Evolutionary conservation across 2,329 filamentous ascomycete species (phyloP).

Genomic region (Aquanectria penicillioides): DNA sequence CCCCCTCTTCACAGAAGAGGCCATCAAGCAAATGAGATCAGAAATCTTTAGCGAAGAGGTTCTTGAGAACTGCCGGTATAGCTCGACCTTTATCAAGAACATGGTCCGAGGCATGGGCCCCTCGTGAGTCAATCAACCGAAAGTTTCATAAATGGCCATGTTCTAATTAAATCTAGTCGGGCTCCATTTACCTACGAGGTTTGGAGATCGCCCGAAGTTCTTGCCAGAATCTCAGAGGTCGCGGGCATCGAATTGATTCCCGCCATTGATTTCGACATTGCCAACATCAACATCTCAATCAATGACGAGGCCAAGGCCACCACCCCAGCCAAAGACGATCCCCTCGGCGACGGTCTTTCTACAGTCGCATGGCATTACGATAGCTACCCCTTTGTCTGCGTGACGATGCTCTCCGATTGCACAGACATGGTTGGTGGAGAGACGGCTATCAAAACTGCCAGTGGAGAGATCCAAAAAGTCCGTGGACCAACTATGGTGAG

Average conservation of each 20-base stretch:
- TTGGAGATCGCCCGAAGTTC: slow-evolving; percentile 54
- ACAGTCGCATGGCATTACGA: slow-evolving; percentile 73
- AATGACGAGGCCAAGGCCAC: slow-evolving; percentile 54
- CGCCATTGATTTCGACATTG: slow-evolving; percentile 63
- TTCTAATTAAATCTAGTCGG: slow-evolving; percentile 38
- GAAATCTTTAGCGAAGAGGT: slow-evolving; percentile 69
- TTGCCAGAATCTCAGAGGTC: slow-evolving; percentile 59
- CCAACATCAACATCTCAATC: slow-evolving; percentile 62
- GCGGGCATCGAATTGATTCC: slow-evolving; percentile 65
- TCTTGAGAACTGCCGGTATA: slow-evolving; percentile 64
- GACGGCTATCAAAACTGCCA: slow-evolving; percentile 64
- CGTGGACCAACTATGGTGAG: slow-evolving; percentile 65
- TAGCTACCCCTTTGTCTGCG: slow-evolving; percentile 74
- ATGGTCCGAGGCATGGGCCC: slow-evolving; percentile 60
- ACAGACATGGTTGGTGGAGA: slow-evolving; percentile 72
- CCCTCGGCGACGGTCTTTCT: slow-evolving; percentile 45
- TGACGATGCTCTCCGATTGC: slow-evolving; percentile 72
- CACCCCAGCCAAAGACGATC: slow-evolving; percentile 50
- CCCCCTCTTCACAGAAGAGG: slow-evolving; percentile 68
- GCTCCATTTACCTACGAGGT: slow-evolving; percentile 72
- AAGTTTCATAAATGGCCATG: too few species aligned
- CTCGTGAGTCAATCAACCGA: slow-evolving; percentile 55
- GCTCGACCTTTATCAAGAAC: slow-evolving; percentile 56
- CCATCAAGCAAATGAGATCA: slow-evolving; percentile 67
- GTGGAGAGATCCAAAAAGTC: slow-evolving; percentile 65